These are phyloP conservation scores for Arthroderma uncinatum DNA, from an alignment of 2,329 filamentous ascomycete species.

Conservation along the genomic window DNA sequence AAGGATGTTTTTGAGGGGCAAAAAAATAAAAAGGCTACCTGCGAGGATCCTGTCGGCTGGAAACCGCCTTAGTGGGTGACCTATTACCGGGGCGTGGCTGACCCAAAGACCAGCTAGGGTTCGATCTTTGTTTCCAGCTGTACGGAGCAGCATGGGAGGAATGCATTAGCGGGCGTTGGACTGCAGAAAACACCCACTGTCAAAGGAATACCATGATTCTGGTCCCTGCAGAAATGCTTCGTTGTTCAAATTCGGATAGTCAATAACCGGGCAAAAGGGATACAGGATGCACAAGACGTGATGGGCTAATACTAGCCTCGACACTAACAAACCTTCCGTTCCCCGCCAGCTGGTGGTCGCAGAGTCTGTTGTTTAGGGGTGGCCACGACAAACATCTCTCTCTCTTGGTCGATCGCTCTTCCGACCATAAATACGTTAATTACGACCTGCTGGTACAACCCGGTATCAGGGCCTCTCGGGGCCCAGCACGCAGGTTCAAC, in stretches of 20 bases:
- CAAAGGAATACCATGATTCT: neutral
- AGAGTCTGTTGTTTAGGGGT: neutral
- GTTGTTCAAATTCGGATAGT: neutral
- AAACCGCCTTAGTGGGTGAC: neutral
- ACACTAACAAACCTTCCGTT: conserved; percentile 2
- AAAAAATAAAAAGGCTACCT: neutral
- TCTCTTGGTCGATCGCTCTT: neutral
- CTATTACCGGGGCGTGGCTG: neutral
- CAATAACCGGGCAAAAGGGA: neutral
- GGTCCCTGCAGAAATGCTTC: neutral
- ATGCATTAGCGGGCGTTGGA: conserved; percentile 2
- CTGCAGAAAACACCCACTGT: neutral
- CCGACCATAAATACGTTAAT: neutral
- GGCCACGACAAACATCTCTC: neutral
- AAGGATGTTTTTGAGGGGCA: neutral
- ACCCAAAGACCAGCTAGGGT: neutral
- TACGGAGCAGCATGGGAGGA: conserved; percentile 2
- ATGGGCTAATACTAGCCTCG: neutral
- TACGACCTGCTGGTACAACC: neutral
- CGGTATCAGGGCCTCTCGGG: neutral
- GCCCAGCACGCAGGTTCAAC: conserved; percentile 4
- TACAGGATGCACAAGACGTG: conserved; percentile 1
- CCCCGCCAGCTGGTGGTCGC: neutral
- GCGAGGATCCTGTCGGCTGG: neutral
- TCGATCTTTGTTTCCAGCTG: neutral